Base-by-base conservation (phyloP, 139 green algal genomes). In the Coelastrella sp. region DNA sequence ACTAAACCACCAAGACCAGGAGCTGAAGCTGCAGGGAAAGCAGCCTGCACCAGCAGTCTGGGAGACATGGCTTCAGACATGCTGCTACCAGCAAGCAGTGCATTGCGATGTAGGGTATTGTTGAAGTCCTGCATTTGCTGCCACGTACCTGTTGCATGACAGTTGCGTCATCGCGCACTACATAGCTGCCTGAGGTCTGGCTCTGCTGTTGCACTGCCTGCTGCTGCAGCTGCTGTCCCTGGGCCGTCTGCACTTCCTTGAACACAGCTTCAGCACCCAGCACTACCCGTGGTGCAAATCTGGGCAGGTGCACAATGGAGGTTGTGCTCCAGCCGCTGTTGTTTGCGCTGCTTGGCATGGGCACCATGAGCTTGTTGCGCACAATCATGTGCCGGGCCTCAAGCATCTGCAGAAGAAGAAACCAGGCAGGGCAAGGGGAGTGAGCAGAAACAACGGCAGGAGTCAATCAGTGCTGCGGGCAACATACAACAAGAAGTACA, bases 321-420 rank as follows among this genome's bases (percentile, higher is more conserved):
- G 85, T 90, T 10, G 72, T 60, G 56, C 57, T 66, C 85, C 85
- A 90, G 84, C 84, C 74, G 20, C 19, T 90, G 74, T n/a, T 49
- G 70, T 35, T 66, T 12, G 15, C 10, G 58, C 7, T 61, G 24
- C 27, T 56, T 1, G 82, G 17, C 68, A 82, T 59, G 19, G 85
- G 85, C 60, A 90, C 59, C 85, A 90, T 83, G 7, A 90, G 85
- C 85, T 90, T 90, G 85, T 84, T 83, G 73, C 85, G 85, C 58
- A 90, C 85, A 20, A 90, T 84, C 73, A 90, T 76, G 73, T 84
- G 56, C n/a, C 85, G 85, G 9, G 74, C 85, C 85, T 90, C 85
- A 35, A 90, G 74, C 73, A 84, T 90, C 85, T 90, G 85, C 84
- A 75, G 70, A 49, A 60, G 83, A 27, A 88, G 83, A 49, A 88